These are phyloP conservation scores for Schizochytrium sp. DNA, from an alignment of 108 stramenopile species.

Conservation along the genomic window DNA sequence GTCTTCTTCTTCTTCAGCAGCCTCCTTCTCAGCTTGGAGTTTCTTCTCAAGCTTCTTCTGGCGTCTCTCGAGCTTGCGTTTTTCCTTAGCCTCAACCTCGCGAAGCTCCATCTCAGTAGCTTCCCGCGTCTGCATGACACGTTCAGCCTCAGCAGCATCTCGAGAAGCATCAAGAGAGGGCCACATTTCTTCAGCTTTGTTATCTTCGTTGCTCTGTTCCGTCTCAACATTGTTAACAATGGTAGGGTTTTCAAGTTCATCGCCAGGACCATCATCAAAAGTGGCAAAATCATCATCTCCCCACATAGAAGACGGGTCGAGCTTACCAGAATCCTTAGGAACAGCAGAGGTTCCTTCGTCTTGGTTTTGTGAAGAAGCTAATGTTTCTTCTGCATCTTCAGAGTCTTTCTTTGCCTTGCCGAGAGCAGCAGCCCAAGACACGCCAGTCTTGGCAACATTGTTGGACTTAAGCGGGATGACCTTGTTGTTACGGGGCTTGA, in stretches of 20 bases:
- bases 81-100: conserved; percentile 30
- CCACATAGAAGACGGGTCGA: conserved; percentile 46
- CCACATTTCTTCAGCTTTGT: not conserved
- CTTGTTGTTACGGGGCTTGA: not conserved
- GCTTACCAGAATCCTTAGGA: not conserved
- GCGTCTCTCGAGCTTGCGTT: conserved; percentile 23
- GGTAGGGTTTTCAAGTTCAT: conserved; percentile 27
- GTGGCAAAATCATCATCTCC: conserved; percentile 56
- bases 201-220: too few relatives aligned
- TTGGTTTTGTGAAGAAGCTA: too few relatives aligned
- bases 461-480: conserved; percentile 5
- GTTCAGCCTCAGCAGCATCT: not conserved
- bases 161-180: conserved; percentile 53
- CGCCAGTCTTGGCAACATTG: conserved; percentile 18
- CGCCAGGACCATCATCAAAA: not conserved
- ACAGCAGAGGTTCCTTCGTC: not conserved
- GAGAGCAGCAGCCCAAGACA: conserved; percentile 47
- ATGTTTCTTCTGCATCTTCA: not conserved
- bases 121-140: not conserved
- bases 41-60: conserved; percentile 69
- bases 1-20: not conserved
- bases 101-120: not conserved
- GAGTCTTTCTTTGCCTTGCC: not conserved
- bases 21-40: conserved; percentile 66
- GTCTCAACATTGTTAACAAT: too few relatives aligned